phyloP scores from a whole-genome alignment of 306 rosid species.

The Casuarina equisetifolia region DNA sequence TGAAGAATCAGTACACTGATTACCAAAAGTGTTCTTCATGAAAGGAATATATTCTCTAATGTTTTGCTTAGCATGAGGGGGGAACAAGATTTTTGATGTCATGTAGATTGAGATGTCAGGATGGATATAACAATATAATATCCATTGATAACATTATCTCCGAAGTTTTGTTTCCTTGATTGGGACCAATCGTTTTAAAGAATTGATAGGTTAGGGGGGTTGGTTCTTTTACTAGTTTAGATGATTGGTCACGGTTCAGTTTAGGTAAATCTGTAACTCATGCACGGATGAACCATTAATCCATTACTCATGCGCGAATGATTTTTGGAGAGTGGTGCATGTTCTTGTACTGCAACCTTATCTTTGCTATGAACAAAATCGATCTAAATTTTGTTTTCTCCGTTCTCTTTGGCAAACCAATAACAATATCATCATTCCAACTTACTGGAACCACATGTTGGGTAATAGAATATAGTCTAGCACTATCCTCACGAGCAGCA shows the following conservation, averaged over 20 bases:
- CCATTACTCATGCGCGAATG: too few relatives aligned
- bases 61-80: not conserved
- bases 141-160: not conserved
- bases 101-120: not conserved
- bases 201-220: not conserved
- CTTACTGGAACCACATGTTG: too few relatives aligned
- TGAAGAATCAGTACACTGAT: not conserved
- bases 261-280: too few relatives aligned
- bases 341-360: too few relatives aligned
- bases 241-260: too few relatives aligned
- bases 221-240: too few relatives aligned
- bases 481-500: constrained; percentile 45
- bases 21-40: not conserved
- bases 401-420: too few relatives aligned
- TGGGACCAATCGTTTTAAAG: not conserved
- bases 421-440: too few relatives aligned
- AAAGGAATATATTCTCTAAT: not conserved
- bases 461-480: not conserved
- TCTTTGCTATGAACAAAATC: too few relatives aligned
- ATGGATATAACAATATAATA: not conserved
- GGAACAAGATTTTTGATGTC: not conserved
- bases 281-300: too few relatives aligned
- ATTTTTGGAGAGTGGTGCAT: too few relatives aligned
- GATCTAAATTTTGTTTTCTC: too few relatives aligned
- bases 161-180: not conserved